A percentile compares a stretch with the other conserved stretches of the same genome.
phyloP scores from a whole-genome alignment of 129 eudicot species.

The Lactuca saligna region DNA sequence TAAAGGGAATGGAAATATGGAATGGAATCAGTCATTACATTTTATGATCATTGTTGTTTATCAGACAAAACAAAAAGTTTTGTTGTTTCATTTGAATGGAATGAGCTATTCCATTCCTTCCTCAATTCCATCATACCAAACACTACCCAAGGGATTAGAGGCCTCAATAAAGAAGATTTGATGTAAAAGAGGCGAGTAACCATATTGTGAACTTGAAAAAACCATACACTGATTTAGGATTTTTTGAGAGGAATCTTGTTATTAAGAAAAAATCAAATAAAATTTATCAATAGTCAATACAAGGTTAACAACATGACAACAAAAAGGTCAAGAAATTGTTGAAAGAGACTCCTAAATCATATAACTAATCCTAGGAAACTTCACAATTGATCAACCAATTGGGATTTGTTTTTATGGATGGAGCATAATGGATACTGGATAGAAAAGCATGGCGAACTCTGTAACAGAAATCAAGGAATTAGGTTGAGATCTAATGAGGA shows the following conservation, averaged over 20 bases:
- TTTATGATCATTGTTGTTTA: too few species aligned
- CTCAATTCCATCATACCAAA: background rate
- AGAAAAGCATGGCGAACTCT: background rate
- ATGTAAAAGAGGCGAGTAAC: background rate
- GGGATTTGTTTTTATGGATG: background rate
- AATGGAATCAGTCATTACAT: background rate
- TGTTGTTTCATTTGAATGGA: too few species aligned
- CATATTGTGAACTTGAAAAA: background rate
- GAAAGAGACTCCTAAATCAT: conserved; percentile 6
- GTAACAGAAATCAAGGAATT: background rate
- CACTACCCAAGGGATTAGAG: background rate
- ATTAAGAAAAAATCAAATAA: background rate
- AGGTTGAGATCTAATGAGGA: conserved; percentile 2
- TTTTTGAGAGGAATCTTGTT: background rate
- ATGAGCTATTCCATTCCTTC: background rate
- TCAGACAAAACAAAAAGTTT: too few species aligned
- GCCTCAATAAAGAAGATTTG: too few species aligned
- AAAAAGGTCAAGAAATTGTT: background rate
- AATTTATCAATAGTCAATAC: background rate
- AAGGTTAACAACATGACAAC: background rate
- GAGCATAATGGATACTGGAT: background rate
- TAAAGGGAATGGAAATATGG: too few species aligned
- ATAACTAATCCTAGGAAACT: background rate
- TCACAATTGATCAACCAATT: conserved; percentile 4
- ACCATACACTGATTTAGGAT: background rate